Base-by-base conservation (phyloP, 139 green algal species). In the Ulvella scutata region DNA sequence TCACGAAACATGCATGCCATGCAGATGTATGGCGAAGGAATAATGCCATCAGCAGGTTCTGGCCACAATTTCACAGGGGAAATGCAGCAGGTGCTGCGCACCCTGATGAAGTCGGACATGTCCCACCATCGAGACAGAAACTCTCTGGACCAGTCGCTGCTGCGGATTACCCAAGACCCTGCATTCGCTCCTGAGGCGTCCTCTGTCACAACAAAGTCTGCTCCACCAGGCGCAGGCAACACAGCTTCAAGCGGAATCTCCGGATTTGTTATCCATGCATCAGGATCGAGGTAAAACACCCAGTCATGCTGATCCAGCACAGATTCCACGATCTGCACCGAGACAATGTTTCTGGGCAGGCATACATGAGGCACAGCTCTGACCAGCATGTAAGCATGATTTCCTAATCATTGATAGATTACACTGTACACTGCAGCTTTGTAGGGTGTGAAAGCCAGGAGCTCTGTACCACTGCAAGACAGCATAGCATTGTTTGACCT, bases 261-360 rank as follows among this genome's bases (percentile, higher is more conserved):
- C 9, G 43, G 72, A 43, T 83, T 83, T 4, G 77, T 87, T 37
- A 87, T 75, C 26, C 84, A 72, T 33, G 79, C 62, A 76, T 87
- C 82, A 13, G 82, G 51, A 67, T 87, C 79, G 61, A 84, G 59
- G 79, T 80, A 87, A 29, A 87, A 78, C 26, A 87, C 75, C 82
- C 79, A 84, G 44, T 82, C 78, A 72, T 36, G 72, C 51, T 75
- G 26, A 23, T 62, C 72, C 4, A 87, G 43, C 6, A 74, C 43
- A 3, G 78, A n/a, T 73, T 79, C 31, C 13, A 87, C 79, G 28
- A 80, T 79, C 2, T 78, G 73, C 38, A 87, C n/a, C 51, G n/a
- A n/a, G n/a, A n/a, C n/a, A n/a, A n/a, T n/a, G n/a, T n/a, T n/a
- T n/a, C n/a, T n/a, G n/a, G n/a, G n/a, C n/a, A n/a, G n/a, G n/a